Evolutionary conservation across 306 rosid genomes (phyloP).

Genomic region (Prunus davidiana): DNA sequence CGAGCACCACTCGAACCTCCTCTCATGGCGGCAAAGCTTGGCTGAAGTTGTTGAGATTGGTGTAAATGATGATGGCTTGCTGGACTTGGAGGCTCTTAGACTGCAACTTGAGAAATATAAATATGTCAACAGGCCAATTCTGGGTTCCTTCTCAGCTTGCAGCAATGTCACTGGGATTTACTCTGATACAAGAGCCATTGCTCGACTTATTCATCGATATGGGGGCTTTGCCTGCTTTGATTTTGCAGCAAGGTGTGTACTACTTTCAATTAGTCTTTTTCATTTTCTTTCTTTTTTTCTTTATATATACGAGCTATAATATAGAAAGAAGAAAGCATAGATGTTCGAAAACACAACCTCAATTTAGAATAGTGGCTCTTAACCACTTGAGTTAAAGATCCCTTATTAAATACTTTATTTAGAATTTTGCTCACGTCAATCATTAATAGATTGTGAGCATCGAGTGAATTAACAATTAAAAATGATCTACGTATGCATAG

Average conservation of each 20-base stretch:
- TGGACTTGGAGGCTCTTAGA: constrained; percentile 53
- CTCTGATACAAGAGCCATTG: constrained; percentile 60
- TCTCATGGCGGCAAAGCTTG: constrained; percentile 81
- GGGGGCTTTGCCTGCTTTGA: constrained; percentile 76
- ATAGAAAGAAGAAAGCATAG: no score
- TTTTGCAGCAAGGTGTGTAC: constrained; percentile 69
- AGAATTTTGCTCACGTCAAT: no score
- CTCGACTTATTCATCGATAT: constrained; percentile 64
- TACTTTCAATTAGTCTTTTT: neutral
- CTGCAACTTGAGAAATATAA: constrained; percentile 44
- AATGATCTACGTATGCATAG: no score
- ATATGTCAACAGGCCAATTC: constrained; percentile 46
- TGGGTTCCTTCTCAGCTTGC: constrained; percentile 89
- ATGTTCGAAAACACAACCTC: no score
- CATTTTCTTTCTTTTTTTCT: neutral
- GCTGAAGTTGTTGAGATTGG: constrained; percentile 81
- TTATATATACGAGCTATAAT: no score
- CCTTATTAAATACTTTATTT: no score
- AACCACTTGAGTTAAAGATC: no score
- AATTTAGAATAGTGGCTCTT: no score
- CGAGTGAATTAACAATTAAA: no score
- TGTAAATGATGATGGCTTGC: constrained; percentile 48
- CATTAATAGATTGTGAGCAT: no score
- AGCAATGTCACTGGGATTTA: constrained; percentile 83
- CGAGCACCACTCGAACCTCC: constrained; percentile 87